These are phyloP conservation scores for Cucurbitaria berberidis DNA, from an alignment of 2,329 filamentous ascomycete genomes.

Conservation along the genomic window DNA sequence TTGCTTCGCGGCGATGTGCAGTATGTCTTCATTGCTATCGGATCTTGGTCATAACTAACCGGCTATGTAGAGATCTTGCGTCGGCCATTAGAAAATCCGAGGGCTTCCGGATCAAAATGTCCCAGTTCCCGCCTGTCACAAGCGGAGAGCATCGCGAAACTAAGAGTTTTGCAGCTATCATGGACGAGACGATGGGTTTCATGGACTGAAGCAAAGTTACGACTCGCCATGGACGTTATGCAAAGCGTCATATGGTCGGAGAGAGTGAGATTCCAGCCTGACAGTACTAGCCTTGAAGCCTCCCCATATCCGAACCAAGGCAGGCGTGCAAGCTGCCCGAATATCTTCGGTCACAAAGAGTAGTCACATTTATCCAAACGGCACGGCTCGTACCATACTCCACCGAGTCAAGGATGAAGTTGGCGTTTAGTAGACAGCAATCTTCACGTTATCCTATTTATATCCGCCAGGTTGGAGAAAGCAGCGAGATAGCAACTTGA, in stretches of 20 bases:
- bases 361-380: neutral
- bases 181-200: slow-evolving; percentile 46
- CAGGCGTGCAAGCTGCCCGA: neutral
- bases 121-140: slow-evolving; percentile 43
- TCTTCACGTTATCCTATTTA: neutral
- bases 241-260: neutral
- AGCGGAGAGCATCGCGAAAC: slow-evolving; percentile 45
- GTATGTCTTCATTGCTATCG: slow-evolving; percentile 54
- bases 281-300: neutral
- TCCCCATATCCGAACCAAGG: neutral
- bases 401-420: neutral
- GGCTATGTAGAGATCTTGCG: slow-evolving; percentile 51
- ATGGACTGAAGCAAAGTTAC: slow-evolving; percentile 31
- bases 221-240: neutral
- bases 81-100: slow-evolving; percentile 58
- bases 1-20: slow-evolving; percentile 72
- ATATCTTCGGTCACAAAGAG: no score
- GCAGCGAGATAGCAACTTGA: neutral
- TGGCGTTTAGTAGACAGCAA: neutral
- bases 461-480: neutral
- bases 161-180: slow-evolving; percentile 43
- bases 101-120: slow-evolving; percentile 39
- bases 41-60: slow-evolving; percentile 1
- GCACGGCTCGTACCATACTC: neutral
- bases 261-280: neutral